Percentiles rank a stretch among this genome's conserved stretches.
These are phyloP conservation scores for Penicillium sp. DNA, from an alignment of 2,329 filamentous ascomycete species.

Conservation along the genomic window DNA sequence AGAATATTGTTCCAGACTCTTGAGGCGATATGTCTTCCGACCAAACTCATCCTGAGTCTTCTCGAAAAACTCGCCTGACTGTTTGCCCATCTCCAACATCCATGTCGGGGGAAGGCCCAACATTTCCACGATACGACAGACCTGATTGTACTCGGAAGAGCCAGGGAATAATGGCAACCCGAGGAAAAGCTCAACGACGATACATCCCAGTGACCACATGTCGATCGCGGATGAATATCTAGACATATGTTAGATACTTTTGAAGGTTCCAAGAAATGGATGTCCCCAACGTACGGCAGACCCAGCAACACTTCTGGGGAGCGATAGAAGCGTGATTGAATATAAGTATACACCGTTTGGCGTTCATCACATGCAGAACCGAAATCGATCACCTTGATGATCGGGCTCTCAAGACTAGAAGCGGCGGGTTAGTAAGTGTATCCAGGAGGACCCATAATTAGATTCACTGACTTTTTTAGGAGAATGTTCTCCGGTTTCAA, in stretches of 20 bases:
- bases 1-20: slow-evolving; percentile 98
- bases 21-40: slow-evolving; percentile 84
- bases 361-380: slow-evolving; percentile 97
- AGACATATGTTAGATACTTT: slow-evolving; percentile 14
- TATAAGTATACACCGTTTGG: slow-evolving; percentile 98
- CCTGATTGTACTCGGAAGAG: slow-evolving; percentile 98
- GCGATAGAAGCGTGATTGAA: slow-evolving; percentile 96
- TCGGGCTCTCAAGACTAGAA: slow-evolving; percentile 82
- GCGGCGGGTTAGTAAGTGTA: not conserved
- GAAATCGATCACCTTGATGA: slow-evolving; percentile 99
- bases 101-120: slow-evolving; percentile 92
- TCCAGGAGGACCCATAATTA: not conserved
- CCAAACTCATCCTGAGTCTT: slow-evolving; percentile 91
- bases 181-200: slow-evolving; percentile 95
- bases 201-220: slow-evolving; percentile 99
- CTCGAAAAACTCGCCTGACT: slow-evolving; percentile 96
- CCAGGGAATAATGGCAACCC: slow-evolving; percentile 93
- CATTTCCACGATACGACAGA: slow-evolving; percentile 97
- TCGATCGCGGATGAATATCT: slow-evolving; percentile 96
- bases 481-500: slow-evolving; percentile 98
- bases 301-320: slow-evolving; percentile 96
- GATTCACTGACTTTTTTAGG: slow-evolving; percentile 74
- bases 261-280: not conserved
- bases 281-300: slow-evolving; percentile 61
- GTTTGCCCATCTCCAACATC: slow-evolving; percentile 99